Evolutionary conservation across 163 green algal species (phyloP).

Genomic region (Chloroidium sp.): DNA sequence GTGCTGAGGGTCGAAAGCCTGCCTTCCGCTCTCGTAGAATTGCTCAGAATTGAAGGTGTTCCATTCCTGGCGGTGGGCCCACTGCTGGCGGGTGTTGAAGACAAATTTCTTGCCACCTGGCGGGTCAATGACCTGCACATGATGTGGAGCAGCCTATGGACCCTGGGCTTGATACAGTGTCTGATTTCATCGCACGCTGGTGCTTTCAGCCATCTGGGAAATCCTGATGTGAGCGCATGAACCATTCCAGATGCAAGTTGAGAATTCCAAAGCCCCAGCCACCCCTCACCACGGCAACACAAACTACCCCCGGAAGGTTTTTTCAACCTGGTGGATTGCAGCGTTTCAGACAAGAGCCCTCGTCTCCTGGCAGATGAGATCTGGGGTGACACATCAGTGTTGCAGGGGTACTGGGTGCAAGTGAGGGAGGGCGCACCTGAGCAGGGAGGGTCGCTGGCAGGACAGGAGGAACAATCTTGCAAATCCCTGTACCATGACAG

Average conservation of each 20-base stretch:
- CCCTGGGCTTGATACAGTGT: not conserved
- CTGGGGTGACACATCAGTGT: not conserved
- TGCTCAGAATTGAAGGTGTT: not conserved
- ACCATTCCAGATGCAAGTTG: not conserved
- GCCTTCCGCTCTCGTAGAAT: not conserved
- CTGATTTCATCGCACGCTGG: not conserved
- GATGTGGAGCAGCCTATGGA: not conserved
- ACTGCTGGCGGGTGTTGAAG: not conserved
- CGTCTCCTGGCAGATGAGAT: not conserved
- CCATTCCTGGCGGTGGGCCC: not conserved
- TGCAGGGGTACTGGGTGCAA: not conserved
- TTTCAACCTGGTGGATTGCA: too few relatives aligned
- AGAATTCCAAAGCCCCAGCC: too few relatives aligned
- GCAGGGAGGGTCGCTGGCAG: not conserved
- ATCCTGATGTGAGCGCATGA: not conserved
- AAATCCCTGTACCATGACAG: not conserved
- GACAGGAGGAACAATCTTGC: not conserved
- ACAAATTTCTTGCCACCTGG: not conserved
- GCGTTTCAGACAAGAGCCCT: too few relatives aligned
- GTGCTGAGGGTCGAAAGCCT: too few relatives aligned
- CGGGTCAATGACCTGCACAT: not conserved
- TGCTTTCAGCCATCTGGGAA: not conserved
- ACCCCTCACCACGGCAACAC: too few relatives aligned
- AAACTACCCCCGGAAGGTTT: too few relatives aligned
- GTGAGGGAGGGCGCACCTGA: not conserved